Conservation (phyloP, 139 green algal species). For the Auxenochlorella pyrenoidosa region DNA sequence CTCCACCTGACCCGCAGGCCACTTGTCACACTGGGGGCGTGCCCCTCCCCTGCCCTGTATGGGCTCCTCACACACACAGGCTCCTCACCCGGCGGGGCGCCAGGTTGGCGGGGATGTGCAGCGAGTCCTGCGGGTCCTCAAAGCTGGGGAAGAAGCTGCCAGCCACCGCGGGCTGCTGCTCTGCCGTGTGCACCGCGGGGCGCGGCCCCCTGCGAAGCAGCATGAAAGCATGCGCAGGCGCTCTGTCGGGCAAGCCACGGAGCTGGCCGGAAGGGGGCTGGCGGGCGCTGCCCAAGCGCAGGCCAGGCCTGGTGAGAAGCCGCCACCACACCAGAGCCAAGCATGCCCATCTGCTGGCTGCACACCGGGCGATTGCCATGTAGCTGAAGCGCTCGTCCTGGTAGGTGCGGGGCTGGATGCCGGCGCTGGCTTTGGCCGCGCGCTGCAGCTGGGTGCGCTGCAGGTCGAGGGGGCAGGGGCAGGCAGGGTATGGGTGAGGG, state of each 20-base stretch:
- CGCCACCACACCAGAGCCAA: not conserved
- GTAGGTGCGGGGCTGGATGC: constrained; percentile 18
- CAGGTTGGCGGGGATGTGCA: constrained; percentile 16
- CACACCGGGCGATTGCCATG: constrained; percentile 69
- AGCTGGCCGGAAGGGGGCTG: too few species aligned
- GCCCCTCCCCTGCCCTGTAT: too few species aligned
- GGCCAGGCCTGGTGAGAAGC: not conserved
- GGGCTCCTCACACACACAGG: too few species aligned
- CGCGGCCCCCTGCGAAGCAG: constrained; percentile 8
- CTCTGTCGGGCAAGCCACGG: too few species aligned
- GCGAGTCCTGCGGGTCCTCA: constrained; percentile 13
- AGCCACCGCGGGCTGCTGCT: constrained; percentile 1
- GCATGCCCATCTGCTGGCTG: not conserved
- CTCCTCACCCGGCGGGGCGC: constrained; percentile 7
- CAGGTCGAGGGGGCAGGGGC: not conserved
- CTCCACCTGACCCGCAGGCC: not conserved
- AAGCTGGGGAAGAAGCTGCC: constrained; percentile 29
- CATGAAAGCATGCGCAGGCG: not conserved
- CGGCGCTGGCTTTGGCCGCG: constrained; percentile 34
- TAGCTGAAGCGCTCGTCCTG: constrained; percentile 90
- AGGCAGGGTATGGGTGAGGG: not conserved
- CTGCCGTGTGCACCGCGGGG: not conserved
- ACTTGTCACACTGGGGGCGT: too few species aligned
- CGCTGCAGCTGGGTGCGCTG: constrained; percentile 32
- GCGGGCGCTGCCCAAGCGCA: not conserved